These are phyloP conservation scores for Polyporus arcularius DNA, from an alignment of 768 basidiomycete genomes.

Conservation along the genomic window DNA sequence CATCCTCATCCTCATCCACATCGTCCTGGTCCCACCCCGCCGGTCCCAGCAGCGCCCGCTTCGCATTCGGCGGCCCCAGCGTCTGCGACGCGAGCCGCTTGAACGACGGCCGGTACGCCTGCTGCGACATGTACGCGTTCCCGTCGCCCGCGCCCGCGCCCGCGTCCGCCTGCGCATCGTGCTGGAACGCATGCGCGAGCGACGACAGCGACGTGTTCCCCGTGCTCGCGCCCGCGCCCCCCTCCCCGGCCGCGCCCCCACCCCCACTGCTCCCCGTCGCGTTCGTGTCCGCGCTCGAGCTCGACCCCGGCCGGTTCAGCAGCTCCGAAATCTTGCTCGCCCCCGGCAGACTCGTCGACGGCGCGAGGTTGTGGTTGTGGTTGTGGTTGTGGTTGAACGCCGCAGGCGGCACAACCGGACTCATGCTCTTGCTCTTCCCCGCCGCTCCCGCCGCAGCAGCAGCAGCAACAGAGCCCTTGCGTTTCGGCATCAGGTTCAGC, in stretches of 20 bases:
- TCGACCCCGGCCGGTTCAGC: slow-evolving; percentile 38
- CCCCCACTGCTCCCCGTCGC: slow-evolving; percentile 1
- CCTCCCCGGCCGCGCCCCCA: too few species aligned
- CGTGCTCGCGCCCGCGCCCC: too few species aligned
- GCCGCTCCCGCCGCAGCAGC: slow-evolving; percentile 1
- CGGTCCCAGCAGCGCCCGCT: slow-evolving; percentile 47
- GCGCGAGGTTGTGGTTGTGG: background rate
- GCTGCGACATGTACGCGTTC: background rate
- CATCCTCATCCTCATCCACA: slow-evolving; percentile 22
- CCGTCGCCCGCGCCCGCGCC: background rate
- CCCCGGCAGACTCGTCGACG: background rate
- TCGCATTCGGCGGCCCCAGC: slow-evolving; percentile 58
- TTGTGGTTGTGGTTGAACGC: background rate
- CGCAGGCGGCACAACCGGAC: slow-evolving; percentile 16
- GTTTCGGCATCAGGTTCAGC: slow-evolving; percentile 53
- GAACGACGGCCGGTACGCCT: slow-evolving; percentile 55
- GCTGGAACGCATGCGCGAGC: slow-evolving; percentile 24
- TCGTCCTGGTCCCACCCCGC: slow-evolving; percentile 35
- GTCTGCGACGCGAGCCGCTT: slow-evolving; percentile 77
- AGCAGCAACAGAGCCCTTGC: slow-evolving; percentile 23
- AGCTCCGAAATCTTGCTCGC: slow-evolving; percentile 23
- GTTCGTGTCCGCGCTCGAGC: slow-evolving; percentile 29
- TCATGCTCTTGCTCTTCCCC: slow-evolving; percentile 26
- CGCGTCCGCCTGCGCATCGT: background rate
- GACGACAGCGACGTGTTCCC: slow-evolving; percentile 4